Evolutionary conservation across 2,329 filamentous ascomycete genomes (phyloP).

Genomic region (Ilyonectria robusta): DNA sequence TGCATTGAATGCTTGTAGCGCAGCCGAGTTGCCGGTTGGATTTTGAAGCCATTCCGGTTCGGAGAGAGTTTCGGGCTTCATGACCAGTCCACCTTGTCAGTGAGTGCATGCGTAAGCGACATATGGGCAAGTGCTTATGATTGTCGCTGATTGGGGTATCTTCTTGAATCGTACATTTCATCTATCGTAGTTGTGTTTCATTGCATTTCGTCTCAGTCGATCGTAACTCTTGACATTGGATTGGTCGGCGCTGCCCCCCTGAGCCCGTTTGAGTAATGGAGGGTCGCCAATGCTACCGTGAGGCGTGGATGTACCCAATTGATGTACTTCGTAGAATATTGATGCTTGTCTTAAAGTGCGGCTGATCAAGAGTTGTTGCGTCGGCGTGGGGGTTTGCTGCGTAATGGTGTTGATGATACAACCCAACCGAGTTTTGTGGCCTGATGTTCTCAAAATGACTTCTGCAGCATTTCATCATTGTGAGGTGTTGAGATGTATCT

Average conservation of each 20-base stretch:
- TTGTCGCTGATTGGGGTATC: background rate
- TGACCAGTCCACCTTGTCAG: background rate
- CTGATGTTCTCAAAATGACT: too few relatives aligned
- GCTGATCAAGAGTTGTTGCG: background rate
- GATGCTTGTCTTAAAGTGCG: too few relatives aligned
- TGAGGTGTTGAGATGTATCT: background rate
- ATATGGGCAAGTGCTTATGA: background rate
- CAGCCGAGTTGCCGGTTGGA: conserved; percentile 17
- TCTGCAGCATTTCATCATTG: background rate
- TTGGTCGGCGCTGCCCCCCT: background rate
- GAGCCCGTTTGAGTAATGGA: background rate
- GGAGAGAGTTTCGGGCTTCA: background rate
- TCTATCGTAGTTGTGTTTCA: background rate
- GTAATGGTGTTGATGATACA: background rate
- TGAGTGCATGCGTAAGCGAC: background rate
- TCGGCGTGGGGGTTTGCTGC: background rate
- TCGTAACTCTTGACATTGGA: background rate
- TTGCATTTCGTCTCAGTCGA: background rate
- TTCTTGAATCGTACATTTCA: background rate
- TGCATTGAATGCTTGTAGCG: background rate
- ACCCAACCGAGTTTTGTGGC: background rate
- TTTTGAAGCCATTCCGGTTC: background rate
- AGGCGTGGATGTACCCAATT: background rate
- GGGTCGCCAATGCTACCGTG: background rate
- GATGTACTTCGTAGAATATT: background rate